These are phyloP conservation scores for Gillenia trifoliata DNA, from an alignment of 306 rosid genomes.

Conservation along the genomic window DNA sequence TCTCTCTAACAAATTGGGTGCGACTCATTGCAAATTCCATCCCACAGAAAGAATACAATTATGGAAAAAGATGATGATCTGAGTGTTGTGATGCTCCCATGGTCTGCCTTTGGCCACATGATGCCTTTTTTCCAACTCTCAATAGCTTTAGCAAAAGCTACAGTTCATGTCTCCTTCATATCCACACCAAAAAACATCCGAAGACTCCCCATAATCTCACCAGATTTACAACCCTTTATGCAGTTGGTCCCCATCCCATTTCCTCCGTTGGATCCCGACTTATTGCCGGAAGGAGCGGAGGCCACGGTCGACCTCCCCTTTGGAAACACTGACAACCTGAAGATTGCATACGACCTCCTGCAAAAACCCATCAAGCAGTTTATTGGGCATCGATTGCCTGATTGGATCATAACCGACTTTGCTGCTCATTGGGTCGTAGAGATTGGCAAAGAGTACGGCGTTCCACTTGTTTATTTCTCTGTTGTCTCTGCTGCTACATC, in stretches of 20 bases:
- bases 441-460: neutral
- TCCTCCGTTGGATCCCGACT: neutral
- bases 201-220: slow-evolving; percentile 16
- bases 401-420: slow-evolving; percentile 13
- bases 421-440: neutral
- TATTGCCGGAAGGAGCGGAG: slow-evolving; percentile 21
- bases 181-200: slow-evolving; percentile 21
- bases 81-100: slow-evolving; percentile 20
- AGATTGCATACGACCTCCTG: slow-evolving; percentile 2
- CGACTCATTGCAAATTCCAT: neutral
- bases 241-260: slow-evolving; percentile 6
- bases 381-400: slow-evolving; percentile 7
- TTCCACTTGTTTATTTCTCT: neutral
- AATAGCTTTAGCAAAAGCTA: slow-evolving; percentile 14
- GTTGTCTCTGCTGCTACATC: neutral
- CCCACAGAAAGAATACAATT: neutral
- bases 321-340: neutral
- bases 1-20: too few species aligned
- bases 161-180: slow-evolving; percentile 21
- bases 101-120: slow-evolving; percentile 27
- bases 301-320: slow-evolving; percentile 15
- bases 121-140: slow-evolving; percentile 10
- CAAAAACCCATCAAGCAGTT: slow-evolving; percentile 8
- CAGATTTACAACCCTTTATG: neutral
- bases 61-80: slow-evolving; percentile 1